These are phyloP conservation scores for Sphaerostilbella broomeana DNA, from an alignment of 2,329 filamentous ascomycete species.

Conservation along the genomic window DNA sequence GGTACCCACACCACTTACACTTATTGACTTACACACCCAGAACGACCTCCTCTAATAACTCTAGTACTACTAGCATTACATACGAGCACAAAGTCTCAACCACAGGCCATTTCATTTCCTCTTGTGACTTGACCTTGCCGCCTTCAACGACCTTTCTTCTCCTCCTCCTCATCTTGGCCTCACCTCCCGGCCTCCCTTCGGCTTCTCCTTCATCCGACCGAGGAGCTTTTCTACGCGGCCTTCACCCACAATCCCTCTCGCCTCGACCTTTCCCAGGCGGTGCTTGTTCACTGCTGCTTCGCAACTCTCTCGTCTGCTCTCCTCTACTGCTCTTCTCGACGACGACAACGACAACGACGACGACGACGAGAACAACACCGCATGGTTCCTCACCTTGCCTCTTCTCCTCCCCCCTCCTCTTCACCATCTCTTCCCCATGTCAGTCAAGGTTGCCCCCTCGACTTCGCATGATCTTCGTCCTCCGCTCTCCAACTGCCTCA, in stretches of 20 bases:
- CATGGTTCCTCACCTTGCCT: not conserved
- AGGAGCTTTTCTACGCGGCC: conserved; percentile 3
- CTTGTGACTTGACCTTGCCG: conserved; percentile 2
- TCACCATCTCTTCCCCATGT: conserved; percentile 21
- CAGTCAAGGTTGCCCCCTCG: conserved; percentile 20
- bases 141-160: too few relatives aligned
- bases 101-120: not conserved
- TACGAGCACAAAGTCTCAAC: too few relatives aligned
- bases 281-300: conserved; percentile 14
- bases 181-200: conserved; percentile 4
- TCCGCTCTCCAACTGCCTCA: conserved; percentile 18
- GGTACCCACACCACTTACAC: conserved; percentile 9
- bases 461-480: conserved; percentile 16
- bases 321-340: too few relatives aligned
- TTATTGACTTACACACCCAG: conserved; percentile 4
- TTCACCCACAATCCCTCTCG: not conserved
- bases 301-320: not conserved
- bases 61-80: too few relatives aligned
- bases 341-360: too few relatives aligned
- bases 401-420: not conserved
- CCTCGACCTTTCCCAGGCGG: conserved; percentile 1
- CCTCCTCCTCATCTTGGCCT: conserved; percentile 7
- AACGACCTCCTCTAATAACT: conserved; percentile 4
- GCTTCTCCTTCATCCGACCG: conserved; percentile 3
- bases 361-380: too few relatives aligned